phyloP scores from a whole-genome alignment of 1,284 basidiomycete species.

The Ganoderma sinense region DNA sequence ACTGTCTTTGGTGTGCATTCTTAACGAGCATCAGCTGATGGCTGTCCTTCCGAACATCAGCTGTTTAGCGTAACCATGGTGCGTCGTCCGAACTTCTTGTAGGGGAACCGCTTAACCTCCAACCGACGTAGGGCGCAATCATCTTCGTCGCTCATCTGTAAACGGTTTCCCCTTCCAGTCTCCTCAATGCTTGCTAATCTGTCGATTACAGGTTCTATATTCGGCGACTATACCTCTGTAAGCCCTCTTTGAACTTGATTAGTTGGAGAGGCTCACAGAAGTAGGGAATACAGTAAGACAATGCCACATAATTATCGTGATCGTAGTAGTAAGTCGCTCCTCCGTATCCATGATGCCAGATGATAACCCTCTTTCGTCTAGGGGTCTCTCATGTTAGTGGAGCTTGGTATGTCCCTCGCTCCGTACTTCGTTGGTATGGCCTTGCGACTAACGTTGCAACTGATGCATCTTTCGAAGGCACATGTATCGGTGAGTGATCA shows the following conservation, averaged over 20 bases:
- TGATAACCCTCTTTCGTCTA: background rate
- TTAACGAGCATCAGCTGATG: background rate
- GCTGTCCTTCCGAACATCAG: background rate
- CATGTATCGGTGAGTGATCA: background rate
- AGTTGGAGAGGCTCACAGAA: background rate
- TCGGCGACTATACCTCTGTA: conserved; percentile 2
- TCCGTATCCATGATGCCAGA: background rate
- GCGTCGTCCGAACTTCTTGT: background rate
- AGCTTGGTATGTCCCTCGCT: background rate
- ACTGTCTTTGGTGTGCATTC: background rate
- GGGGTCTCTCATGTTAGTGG: background rate
- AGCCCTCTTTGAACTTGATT: background rate
- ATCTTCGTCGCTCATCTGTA: conserved; percentile 1
- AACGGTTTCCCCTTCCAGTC: background rate
- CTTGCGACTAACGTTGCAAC: background rate
- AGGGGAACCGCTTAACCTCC: background rate
- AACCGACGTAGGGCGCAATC: background rate
- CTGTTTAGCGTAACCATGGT: background rate
- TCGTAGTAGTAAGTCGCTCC: background rate
- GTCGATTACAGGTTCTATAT: background rate
- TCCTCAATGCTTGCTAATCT: background rate
- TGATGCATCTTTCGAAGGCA: background rate
- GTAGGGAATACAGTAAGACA: background rate
- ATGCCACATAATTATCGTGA: conserved; percentile 2
- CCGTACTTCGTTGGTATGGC: background rate